Conservation (phyloP, 306 rosid species). For the Ceratonia siliqua region DNA sequence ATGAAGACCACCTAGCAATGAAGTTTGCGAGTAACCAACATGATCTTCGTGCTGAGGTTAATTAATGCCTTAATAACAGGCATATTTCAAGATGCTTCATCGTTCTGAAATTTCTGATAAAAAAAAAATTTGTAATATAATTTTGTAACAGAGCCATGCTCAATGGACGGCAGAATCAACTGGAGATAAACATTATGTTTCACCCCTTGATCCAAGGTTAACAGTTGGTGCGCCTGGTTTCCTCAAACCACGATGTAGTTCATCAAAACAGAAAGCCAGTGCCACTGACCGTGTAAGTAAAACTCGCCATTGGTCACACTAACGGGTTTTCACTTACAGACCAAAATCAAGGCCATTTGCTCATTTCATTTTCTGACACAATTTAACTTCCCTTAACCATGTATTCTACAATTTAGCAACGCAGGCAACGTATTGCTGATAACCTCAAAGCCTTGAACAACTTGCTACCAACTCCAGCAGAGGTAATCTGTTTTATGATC, state of each 20-base stretch:
- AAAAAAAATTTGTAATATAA: constrained; percentile 21
- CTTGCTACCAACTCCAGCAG: constrained; percentile 67
- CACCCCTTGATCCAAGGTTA: constrained; percentile 43
- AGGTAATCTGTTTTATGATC: constrained; percentile 54
- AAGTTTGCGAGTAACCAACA: constrained; percentile 35
- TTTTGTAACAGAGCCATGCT: constrained; percentile 43
- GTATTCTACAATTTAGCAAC: constrained; percentile 51
- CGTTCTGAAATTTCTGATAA: constrained; percentile 18
- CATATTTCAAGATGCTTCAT: not conserved
- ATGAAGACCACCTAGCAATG: constrained; percentile 40
- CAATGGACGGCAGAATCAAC: constrained; percentile 44
- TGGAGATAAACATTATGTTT: constrained; percentile 37
- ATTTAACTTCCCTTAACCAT: constrained; percentile 15
- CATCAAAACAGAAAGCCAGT: constrained; percentile 41
- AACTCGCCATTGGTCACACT: constrained; percentile 15
- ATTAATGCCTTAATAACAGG: constrained; percentile 3
- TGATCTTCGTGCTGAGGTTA: constrained; percentile 43
- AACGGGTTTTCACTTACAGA: not conserved
- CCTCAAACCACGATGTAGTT: constrained; percentile 40
- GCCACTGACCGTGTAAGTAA: constrained; percentile 69
- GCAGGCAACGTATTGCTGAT: constrained; percentile 69
- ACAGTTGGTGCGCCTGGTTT: constrained; percentile 40
- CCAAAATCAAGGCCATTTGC: not conserved
- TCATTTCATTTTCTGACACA: constrained; percentile 5
- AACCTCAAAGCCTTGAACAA: constrained; percentile 63